Percentiles rank a stretch among this genome's conserved stretches.
Conservation (phyloP, 805 yeast genomes). For the Pichia eremophila region DNA sequence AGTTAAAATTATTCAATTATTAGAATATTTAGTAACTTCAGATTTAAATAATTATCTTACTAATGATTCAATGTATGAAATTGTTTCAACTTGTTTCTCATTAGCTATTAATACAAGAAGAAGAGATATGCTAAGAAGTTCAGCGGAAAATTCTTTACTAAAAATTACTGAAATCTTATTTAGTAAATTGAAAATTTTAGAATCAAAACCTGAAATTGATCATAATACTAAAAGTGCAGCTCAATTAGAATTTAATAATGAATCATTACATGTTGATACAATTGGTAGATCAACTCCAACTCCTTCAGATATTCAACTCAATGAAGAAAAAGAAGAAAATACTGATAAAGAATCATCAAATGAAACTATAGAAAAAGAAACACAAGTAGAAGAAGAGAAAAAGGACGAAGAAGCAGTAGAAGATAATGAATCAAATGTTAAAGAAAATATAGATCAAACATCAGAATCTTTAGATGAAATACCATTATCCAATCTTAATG, state of each 20-base stretch:
- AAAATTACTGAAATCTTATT: slow-evolving; percentile 64
- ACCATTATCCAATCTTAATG: background rate
- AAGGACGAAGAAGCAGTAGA: background rate
- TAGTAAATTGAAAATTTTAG: slow-evolving; percentile 45
- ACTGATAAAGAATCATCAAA: background rate
- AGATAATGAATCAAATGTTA: background rate
- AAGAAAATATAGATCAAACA: background rate
- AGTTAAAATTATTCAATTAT: slow-evolving; percentile 66
- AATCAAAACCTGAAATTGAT: slow-evolving; percentile 22
- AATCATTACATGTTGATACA: slow-evolving; percentile 44
- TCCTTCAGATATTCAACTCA: background rate
- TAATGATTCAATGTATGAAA: slow-evolving; percentile 78
- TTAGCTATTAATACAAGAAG: slow-evolving; percentile 88
- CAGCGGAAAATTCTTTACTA: slow-evolving; percentile 78
- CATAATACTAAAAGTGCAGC: slow-evolving; percentile 23
- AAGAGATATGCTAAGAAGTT: slow-evolving; percentile 77
- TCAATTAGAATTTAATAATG: slow-evolving; percentile 18
- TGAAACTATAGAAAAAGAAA: background rate
- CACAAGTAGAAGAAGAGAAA: background rate
- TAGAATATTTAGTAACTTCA: slow-evolving; percentile 61
- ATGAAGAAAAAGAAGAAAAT: background rate
- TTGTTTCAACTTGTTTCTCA: slow-evolving; percentile 82
- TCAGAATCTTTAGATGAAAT: slow-evolving; percentile 1
- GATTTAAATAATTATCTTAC: slow-evolving; percentile 56
- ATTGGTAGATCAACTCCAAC: slow-evolving; percentile 38